A percentile compares a stretch with the other conserved stretches of the same genome.
Evolutionary conservation across 1,139 yeast species (phyloP).

Genomic region (Protomyces inundatus): DNA sequence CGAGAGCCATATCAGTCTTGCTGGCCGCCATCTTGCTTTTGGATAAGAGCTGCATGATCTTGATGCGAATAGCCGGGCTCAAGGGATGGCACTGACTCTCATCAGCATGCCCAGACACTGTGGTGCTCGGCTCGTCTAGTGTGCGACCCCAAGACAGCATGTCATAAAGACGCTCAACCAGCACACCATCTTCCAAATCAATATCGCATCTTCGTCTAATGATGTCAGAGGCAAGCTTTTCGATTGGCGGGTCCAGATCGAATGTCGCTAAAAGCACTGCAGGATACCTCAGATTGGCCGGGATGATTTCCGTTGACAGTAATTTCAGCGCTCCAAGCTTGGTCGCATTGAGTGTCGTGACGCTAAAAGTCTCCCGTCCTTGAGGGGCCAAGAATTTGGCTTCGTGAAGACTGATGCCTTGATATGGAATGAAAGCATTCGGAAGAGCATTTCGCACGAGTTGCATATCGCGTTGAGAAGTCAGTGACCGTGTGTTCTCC

Average conservation of each 20-base stretch:
- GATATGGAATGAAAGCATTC: conserved; percentile 43
- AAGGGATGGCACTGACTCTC: conserved; percentile 43
- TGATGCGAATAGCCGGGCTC: conserved; percentile 52
- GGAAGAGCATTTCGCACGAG: too few relatives aligned
- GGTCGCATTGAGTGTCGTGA: conserved; percentile 47
- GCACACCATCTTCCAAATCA: conserved; percentile 49
- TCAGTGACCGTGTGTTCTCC: background rate
- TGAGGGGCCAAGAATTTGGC: conserved; percentile 57
- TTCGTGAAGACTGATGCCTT: conserved; percentile 55
- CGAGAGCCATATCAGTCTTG: conserved; percentile 41
- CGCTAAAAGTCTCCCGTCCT: conserved; percentile 58
- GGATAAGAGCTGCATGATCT: conserved; percentile 49
- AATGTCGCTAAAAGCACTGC: conserved; percentile 57
- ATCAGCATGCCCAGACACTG: background rate
- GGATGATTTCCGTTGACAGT: conserved; percentile 42
- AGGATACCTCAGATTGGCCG: conserved; percentile 39
- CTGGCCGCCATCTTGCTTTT: conserved; percentile 52
- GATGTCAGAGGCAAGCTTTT: conserved; percentile 49
- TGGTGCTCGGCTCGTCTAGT: too few relatives aligned
- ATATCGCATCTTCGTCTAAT: conserved; percentile 48
- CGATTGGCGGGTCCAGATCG: conserved; percentile 53
- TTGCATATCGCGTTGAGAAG: background rate
- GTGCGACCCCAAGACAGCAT: background rate
- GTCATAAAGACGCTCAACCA: conserved; percentile 38
- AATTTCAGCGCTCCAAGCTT: conserved; percentile 48